These are phyloP conservation scores for Wickerhamiella qilinensis DNA, from an alignment of 805 yeast genomes.

Conservation along the genomic window DNA sequence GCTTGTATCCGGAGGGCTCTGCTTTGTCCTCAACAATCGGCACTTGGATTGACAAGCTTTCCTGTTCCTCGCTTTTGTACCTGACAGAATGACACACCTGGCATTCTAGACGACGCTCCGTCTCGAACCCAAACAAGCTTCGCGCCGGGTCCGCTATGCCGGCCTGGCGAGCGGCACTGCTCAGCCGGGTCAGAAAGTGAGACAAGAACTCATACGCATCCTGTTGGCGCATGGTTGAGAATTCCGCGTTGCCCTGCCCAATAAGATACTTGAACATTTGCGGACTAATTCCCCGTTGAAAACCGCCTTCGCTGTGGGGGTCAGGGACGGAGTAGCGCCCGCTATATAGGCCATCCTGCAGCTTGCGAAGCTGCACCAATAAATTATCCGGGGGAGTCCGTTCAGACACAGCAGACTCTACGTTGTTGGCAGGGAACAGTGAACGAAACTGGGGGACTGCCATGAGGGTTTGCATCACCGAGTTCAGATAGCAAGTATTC, in stretches of 20 bases:
- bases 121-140: slow-evolving; percentile 43
- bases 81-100: slow-evolving; percentile 43
- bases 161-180: slow-evolving; percentile 10
- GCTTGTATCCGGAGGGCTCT: slow-evolving; percentile 26
- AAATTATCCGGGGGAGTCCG: slow-evolving; percentile 44
- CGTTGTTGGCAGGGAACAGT: slow-evolving; percentile 14
- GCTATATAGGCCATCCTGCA: slow-evolving; percentile 62
- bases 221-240: slow-evolving; percentile 76
- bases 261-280: slow-evolving; percentile 56
- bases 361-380: slow-evolving; percentile 57
- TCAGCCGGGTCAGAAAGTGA: slow-evolving; percentile 49
- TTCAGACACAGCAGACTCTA: slow-evolving; percentile 21
- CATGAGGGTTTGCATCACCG: slow-evolving; percentile 64
- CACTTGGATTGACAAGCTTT: slow-evolving; percentile 48
- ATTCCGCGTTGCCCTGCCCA: slow-evolving; percentile 69
- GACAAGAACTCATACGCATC: slow-evolving; percentile 85
- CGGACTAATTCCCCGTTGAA: slow-evolving; percentile 67
- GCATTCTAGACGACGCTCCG: slow-evolving; percentile 49
- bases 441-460: slow-evolving; percentile 22
- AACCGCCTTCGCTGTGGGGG: slow-evolving; percentile 19
- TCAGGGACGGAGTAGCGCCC: slow-evolving; percentile 55
- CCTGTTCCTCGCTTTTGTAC: slow-evolving; percentile 38
- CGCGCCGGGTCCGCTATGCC: slow-evolving; percentile 27
- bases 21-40: slow-evolving; percentile 30
- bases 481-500: slow-evolving; percentile 85